Conservation (phyloP, 2,329 filamentous ascomycete genomes). For the Pestalotiopsis sp. region DNA sequence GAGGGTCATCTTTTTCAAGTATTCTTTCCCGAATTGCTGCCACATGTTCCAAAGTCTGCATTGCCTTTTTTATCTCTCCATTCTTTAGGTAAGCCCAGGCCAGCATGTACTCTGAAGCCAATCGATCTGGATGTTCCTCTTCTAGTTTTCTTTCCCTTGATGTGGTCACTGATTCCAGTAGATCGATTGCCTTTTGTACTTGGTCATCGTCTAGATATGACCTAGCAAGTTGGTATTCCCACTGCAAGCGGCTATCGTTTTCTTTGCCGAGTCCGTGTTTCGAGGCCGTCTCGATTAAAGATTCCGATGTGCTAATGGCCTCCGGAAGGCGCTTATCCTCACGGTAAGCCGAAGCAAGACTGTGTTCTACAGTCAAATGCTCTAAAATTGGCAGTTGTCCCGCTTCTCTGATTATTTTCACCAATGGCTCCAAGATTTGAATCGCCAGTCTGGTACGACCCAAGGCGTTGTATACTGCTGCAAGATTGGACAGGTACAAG, state of each 20-base stretch:
- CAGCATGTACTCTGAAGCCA: too few species aligned
- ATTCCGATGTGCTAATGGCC: background rate
- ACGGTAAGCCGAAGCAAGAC: too few species aligned
- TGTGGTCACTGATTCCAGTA: too few species aligned
- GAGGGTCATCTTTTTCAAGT: too few species aligned
- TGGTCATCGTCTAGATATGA: background rate
- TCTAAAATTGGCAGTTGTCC: too few species aligned
- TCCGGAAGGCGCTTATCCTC: background rate
- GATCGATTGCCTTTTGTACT: background rate
- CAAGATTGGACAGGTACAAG: constrained; percentile 8
- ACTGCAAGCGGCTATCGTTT: constrained; percentile 7
- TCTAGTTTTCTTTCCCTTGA: too few species aligned
- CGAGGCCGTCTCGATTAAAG: background rate
- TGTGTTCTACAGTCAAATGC: too few species aligned
- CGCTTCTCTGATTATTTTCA: background rate
- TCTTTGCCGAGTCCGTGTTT: background rate
- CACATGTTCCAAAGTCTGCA: too few species aligned
- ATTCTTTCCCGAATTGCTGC: too few species aligned
- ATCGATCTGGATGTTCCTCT: too few species aligned
- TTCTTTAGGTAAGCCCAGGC: too few species aligned
- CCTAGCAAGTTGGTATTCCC: constrained; percentile 8
- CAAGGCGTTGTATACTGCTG: background rate
- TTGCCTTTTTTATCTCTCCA: too few species aligned
- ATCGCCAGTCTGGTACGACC: background rate
- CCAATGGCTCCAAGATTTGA: background rate